Percentiles rank a stretch among this genome's conserved stretches.
phyloP scores from a whole-genome alignment of 345 rosid species.

The Euclidium syriacum region DNA sequence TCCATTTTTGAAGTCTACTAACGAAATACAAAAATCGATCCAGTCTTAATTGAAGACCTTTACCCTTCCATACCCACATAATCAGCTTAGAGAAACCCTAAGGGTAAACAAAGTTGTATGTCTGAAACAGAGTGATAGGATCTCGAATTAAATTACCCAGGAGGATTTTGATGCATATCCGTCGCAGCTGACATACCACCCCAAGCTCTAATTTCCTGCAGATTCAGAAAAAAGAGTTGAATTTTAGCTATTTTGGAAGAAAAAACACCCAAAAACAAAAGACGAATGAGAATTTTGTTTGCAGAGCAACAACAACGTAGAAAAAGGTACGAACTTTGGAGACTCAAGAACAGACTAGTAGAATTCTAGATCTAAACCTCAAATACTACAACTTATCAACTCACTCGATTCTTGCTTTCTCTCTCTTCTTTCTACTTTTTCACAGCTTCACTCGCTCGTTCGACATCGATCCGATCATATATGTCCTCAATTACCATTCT shows the following conservation, averaged over 20 bases:
- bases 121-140: background rate
- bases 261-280: background rate
- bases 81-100: background rate
- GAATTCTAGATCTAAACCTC: constrained; percentile 1
- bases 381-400: background rate
- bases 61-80: background rate
- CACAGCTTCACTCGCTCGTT: no score
- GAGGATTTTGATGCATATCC: constrained; percentile 15
- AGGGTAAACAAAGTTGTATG: background rate
- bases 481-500: background rate
- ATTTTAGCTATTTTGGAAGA: background rate
- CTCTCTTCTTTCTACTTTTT: background rate
- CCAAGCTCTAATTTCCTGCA: constrained; percentile 25
- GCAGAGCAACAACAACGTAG: background rate
- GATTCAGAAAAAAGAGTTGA: background rate
- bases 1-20: background rate
- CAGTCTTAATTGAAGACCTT: background rate
- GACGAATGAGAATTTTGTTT: no score
- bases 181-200: background rate
- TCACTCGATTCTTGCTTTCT: background rate
- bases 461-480: no score
- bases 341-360: background rate
- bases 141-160: constrained; percentile 6
- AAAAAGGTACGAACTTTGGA: background rate
- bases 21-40: background rate